These are phyloP conservation scores for Trypethelium eluteriae DNA, from an alignment of 495 filamentous ascomycete genomes.

Conservation along the genomic window DNA sequence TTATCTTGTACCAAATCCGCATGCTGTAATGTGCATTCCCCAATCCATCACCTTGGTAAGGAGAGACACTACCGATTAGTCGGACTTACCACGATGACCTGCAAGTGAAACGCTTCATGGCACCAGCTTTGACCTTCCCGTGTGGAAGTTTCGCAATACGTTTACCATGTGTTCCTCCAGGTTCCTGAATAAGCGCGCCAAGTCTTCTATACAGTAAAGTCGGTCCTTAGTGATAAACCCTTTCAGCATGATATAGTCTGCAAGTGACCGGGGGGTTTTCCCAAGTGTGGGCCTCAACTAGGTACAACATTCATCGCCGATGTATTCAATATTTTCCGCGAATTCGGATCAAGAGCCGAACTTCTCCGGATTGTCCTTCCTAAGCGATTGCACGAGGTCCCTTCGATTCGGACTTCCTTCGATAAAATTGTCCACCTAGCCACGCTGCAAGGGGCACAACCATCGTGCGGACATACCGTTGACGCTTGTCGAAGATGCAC, in stretches of 20 bases:
- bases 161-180: no score
- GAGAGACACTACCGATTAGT: no score
- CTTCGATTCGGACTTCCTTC: neutral
- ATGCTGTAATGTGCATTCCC: no score
- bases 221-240: no score
- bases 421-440: neutral
- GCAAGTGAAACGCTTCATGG: no score
- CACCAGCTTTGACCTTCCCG: no score
- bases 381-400: neutral
- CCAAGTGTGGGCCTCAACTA: neutral
- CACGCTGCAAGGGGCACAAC: neutral
- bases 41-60: no score
- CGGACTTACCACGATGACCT: no score
- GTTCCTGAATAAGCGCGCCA: no score
- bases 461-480: neutral
- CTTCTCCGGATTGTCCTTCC: neutral
- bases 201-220: no score
- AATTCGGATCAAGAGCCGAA: constrained; percentile 4
- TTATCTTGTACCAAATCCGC: no score
- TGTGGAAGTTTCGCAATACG: no score
- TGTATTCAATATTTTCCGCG: neutral
- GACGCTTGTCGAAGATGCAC: neutral
- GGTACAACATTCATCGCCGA: neutral
- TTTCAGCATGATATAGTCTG: neutral
- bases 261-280: neutral